Evolutionary conservation across 202 grass and related monocot genomes (phyloP), one percentile per base, ranked within the genome.

Genomic region (Zizania palustris): DNA sequence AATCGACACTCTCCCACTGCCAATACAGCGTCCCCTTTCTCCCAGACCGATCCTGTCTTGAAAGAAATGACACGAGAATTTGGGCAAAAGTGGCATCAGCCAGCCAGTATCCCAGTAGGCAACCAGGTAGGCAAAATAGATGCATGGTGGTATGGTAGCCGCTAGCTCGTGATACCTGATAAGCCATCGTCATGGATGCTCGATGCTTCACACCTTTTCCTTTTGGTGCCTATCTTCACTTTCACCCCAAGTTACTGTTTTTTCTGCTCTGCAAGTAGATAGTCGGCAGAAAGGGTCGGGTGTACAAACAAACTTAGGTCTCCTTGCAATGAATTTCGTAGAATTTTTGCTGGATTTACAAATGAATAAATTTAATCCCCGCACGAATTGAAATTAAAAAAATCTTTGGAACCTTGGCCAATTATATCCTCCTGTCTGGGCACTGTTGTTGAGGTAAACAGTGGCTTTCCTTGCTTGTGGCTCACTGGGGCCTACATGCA

Each of bases 61-160:
- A 40, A 82, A 73, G 45, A 46, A 78, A 46, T 78, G 43, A 60
- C 1, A 20, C 11, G 16, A 77, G 59, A 28, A 61, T 21, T 44
- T 14, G 44, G 46, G 28, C 2, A 65, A 45, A 42, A 86, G 48
- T 21, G 33, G 3, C 22, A 20, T n/a, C 28, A 34, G 22, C 40
- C 7, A 39, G 18, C 40, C 7, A 39, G 18, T 28, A 28, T 28
- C n/a, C 40, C 40, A 19, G n/a, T 16, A 48, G 43, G 43, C 6
- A 19, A 7, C n/a, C n/a, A 51, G 15, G 15, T 6, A 14, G 0
- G 49, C 15, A 54, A n/a, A 51, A 43, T 63, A 45, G 65, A 15
- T 54, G 7, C 15, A 19, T 20, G 51, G n/a, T 55, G 51, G 51
- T 7, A 55, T 55, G 51, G 51, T 55, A 55, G n/a, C 51, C 51